Evolutionary conservation across 2,329 filamentous ascomycete species (phyloP), one percentile per base, ranked within the genome.

Genomic region (Stylonectria norvegica): DNA sequence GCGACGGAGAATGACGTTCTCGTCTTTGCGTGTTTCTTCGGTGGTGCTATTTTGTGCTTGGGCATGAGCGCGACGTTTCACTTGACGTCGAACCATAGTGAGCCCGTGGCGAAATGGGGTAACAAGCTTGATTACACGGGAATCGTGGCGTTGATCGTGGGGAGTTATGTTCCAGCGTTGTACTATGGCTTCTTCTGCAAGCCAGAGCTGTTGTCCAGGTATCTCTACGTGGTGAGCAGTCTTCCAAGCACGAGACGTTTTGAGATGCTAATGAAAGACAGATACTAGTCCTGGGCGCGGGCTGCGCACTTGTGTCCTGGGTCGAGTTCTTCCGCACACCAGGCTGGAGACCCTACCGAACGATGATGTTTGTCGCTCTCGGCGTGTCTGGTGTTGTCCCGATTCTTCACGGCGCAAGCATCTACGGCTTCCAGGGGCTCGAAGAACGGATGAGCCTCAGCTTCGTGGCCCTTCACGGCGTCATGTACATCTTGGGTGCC

Each of bases 51-150:
- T 19, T 57, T 79, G 22, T 91, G 87, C 55, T 69, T 93, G 37
- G 83, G 85, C 16, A 87, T 90, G 82, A 89, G 85, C 53, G 85
- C 89, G 5, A 86, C 84, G 3, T 98, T 83, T 61, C 93, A 98
- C 62, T 78, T 86, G 2, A 77, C 96, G 34, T 81, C 76, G 16
- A 95, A 96, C 52, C 93, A 98, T 64, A 93, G 86, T 14, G 78
- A 81, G 25, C 66, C 67, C 2, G 87, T 96, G 11, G 82, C 85
- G 2, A 83, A 79, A 47, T 86, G 89, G 71, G 90, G 90, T 9
- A 97, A 97, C 62, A 88, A 95, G 63, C 70, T 97, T 41, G 93
- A 98, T 62, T 97, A 98, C 62, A 79, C 91, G 5, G 93, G 93
- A 5, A 98, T 98, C 53, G 87, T 97, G 20, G 79, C 83, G 34